Evolutionary conservation across 129 eudicot genomes (phyloP).

Genomic region (Kitagawia praeruptora): DNA sequence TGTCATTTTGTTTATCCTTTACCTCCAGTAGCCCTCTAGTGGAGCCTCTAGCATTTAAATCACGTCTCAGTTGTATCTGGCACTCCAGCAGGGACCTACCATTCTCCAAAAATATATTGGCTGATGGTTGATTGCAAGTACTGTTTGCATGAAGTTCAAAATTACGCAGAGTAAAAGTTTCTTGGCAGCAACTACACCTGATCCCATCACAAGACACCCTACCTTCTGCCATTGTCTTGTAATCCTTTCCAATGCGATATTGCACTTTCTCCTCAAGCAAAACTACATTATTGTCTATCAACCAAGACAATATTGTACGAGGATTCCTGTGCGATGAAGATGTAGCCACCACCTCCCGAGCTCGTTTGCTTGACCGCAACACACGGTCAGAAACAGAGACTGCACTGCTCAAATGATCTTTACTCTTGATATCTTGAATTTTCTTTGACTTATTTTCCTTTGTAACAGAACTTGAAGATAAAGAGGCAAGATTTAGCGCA

Average conservation of each 20-base stretch:
- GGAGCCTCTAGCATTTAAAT: conserved; percentile 14
- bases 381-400: conserved; percentile 23
- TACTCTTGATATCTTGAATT: conserved; percentile 12
- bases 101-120: conserved; percentile 58
- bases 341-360: conserved; percentile 26
- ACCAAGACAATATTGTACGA: conserved; percentile 64
- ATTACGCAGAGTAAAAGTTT: conserved; percentile 35
- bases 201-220: conserved; percentile 69
- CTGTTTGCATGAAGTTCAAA: conserved; percentile 78
- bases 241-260: conserved; percentile 30
- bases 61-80: conserved; percentile 42
- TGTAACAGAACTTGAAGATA: neutral
- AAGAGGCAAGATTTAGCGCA: conserved; percentile 13
- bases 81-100: conserved; percentile 72
- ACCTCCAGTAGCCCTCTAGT: conserved; percentile 21
- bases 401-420: neutral
- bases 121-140: conserved; percentile 36
- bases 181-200: conserved; percentile 68
- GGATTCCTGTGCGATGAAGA: conserved; percentile 42
- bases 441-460: conserved; percentile 15
- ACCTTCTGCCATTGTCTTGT: conserved; percentile 41
- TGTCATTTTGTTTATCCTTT: conserved; percentile 18
- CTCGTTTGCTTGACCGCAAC: conserved; percentile 52
- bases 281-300: conserved; percentile 58
- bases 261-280: conserved; percentile 55